Base-by-base conservation (phyloP, 2,329 filamentous ascomycete genomes). In the Podosphaera fusca region DNA sequence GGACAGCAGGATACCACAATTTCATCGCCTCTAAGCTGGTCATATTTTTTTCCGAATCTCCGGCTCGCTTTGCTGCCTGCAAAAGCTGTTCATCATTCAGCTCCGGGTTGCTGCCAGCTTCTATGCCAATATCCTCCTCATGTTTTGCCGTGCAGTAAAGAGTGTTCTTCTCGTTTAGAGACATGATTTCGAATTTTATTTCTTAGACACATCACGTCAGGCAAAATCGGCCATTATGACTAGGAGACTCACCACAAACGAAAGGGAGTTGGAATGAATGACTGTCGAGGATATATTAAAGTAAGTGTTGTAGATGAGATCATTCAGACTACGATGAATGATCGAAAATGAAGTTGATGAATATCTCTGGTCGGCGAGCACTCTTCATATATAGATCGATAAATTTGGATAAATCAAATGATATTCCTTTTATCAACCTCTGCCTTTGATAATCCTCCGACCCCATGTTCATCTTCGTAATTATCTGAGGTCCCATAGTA, bases 1-100 rank as follows among this genome's bases (percentile, higher is more conserved):
- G 76, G 58, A 94, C 82, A 30, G 88, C 88, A 72, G 94, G 90
- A 58, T 87, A 87, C 67, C 95, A 95, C 33, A 92, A 75, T 66
- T 75, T 80, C 68, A 94, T 75, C 60, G 86, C 87, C 71, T 94
- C 80, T 67, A 77, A 66, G 58, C 94, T 72, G 52, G 76, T 84
- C 83, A 87, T 87, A 12, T 72, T 75, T 63, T 80, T 81, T 69
- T 82, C 79, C 68, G 79, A 80, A 59, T 79, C 74, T 34, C 77
- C 73, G 14, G 79, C 79, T 9, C 31, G 29, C 33, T 54, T 46
- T 21, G 56, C 56, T 21, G 31, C 55, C 40, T 12, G 45, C 8
- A 47, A 42, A 10, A 56, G 38, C 21, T 35, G 30, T 36, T 21
- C 12, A 9, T 53, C 33, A 33, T 36, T 36, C 7, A 30, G 10